A percentile compares a stretch with the other conserved stretches of the same genome.
Conservation (phyloP, 225 moss, liverwort and hornwort genomes). For the Antitrichia curtipendula region DNA sequence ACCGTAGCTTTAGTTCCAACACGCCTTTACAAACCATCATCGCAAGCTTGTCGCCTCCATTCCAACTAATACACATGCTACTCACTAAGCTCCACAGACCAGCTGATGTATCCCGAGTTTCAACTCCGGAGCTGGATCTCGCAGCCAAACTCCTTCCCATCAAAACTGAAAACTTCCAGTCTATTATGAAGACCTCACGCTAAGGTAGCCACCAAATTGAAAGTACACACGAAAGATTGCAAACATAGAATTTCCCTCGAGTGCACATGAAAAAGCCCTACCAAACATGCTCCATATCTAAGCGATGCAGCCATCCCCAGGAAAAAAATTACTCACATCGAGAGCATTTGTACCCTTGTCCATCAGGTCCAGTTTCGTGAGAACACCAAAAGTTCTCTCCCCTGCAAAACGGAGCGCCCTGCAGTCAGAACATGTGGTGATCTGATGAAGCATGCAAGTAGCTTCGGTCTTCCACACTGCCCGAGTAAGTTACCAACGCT, state of each 20-base stretch:
- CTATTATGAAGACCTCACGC: background rate
- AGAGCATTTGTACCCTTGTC: slow-evolving; percentile 53
- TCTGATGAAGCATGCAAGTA: background rate
- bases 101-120: background rate
- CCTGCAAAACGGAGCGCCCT: background rate
- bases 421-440: background rate
- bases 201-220: background rate
- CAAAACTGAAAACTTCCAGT: background rate
- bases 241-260: background rate
- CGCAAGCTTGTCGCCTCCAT: background rate
- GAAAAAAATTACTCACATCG: slow-evolving; percentile 3
- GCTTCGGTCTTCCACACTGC: background rate
- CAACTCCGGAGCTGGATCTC: background rate
- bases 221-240: background rate
- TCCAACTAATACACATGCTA: background rate
- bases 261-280: background rate
- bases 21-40: background rate
- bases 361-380: slow-evolving; percentile 43
- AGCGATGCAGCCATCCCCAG: background rate
- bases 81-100: background rate
- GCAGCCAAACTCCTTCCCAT: background rate
- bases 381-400: slow-evolving; percentile 42
- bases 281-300: background rate
- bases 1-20: background rate
- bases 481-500: background rate